Conservation (phyloP, 257 asterid species). For the Solanum acaule region DNA sequence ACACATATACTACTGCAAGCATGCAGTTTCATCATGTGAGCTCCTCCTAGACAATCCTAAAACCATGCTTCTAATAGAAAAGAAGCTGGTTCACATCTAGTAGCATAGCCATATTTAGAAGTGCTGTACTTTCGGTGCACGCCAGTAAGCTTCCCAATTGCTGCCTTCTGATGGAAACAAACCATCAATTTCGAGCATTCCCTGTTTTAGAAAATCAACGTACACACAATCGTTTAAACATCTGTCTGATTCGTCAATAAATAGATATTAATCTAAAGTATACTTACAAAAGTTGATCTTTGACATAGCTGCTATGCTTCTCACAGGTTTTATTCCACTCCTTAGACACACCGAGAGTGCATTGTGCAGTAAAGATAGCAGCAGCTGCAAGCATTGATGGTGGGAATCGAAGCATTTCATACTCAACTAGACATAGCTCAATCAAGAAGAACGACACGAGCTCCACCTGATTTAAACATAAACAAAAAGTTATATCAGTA, state of each 20-base stretch:
- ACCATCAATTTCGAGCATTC: conserved; percentile 37
- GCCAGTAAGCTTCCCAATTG: conserved; percentile 23
- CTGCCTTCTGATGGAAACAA: conserved; percentile 29
- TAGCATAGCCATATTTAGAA: conserved; percentile 24
- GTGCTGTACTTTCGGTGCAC: conserved; percentile 29
- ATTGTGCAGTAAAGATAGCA: conserved; percentile 75
- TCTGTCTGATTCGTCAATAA: neutral
- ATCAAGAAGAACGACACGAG: conserved; percentile 57
- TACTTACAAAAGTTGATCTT: conserved; percentile 67
- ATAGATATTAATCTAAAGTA: neutral
- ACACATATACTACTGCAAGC: neutral
- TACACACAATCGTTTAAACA: neutral
- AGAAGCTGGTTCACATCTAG: conserved; percentile 23
- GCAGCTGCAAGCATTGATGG: conserved; percentile 91
- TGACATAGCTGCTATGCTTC: conserved; percentile 42
- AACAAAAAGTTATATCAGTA: neutral
- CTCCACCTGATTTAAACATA: conserved; percentile 47
- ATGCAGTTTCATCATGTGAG: neutral
- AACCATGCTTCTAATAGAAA: conserved; percentile 10
- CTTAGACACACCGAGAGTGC: conserved; percentile 37
- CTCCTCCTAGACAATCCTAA: neutral
- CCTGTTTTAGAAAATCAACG: conserved; percentile 1
- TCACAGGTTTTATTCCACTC: conserved; percentile 68
- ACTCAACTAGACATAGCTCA: conserved; percentile 78
- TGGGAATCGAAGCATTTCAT: conserved; percentile 66